Base-by-base conservation (phyloP, 768 basidiomycete species). In the Cystobasidium tubakii region DNA sequence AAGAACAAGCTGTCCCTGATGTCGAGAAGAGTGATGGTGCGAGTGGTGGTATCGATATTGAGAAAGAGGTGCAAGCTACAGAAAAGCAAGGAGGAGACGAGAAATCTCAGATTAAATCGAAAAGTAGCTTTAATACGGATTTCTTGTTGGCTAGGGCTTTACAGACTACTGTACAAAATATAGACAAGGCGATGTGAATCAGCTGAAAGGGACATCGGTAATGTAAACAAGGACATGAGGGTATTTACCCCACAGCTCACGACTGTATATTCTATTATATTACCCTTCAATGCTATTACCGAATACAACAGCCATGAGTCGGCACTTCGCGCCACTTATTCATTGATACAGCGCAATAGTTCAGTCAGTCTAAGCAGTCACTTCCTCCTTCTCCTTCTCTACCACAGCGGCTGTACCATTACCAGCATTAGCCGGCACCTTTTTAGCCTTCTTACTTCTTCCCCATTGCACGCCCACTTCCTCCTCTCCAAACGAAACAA, bases 401-500 rank as follows among this genome's bases (percentile, higher is more conserved):
- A 15, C 57, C 9, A 25, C 21, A 2, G 57, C 57, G 29, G 2
- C 57, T 15, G 27, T 23, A 31, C 29, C 57, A 15, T 60, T 60
- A 7, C 33, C 57, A 60, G 12, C 57, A 60, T 9, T 27, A 6
- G 57, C 55, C 4, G 69, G 25, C 19, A 29, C 55, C 39, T 46
- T 29, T 39, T 75, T 75, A 9, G 21, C 53, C 39, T 75, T 75
- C 34, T 44, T 73, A 34, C 53, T 43, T 39, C 74, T 71, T 13
- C 74, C 74, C 74, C 74, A 75, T 57, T 75, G 74, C 27, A 75
- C 74, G 15, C 64, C 50, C 17, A 60, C 74, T 29, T 67, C 54
- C 36, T 75, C 54, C 29, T 75, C 70, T 7, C 50, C 67, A 7
- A 31, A 29, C 4, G 29, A 53, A 27, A 74, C 43, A 3, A 23